phyloP scores from a whole-genome alignment of 2,329 filamentous ascomycete species.

The Alternaria dauci region DNA sequence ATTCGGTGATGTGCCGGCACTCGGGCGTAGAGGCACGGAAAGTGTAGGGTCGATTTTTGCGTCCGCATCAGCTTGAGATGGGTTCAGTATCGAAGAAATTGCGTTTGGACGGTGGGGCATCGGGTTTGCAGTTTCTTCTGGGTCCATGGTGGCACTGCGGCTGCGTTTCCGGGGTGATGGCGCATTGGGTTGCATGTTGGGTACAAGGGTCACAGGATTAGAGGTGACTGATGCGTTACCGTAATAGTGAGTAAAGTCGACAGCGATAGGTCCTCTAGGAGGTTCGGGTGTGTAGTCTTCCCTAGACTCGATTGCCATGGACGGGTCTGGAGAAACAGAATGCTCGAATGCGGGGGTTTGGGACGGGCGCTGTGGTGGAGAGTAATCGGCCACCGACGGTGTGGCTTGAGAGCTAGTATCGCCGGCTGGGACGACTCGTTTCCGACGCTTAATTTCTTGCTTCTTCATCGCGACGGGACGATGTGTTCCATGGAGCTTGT shows the following conservation, averaged over 20 bases:
- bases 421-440: slow-evolving; percentile 87
- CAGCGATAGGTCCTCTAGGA: slow-evolving; percentile 41
- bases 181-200: slow-evolving; percentile 26
- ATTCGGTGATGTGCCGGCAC: slow-evolving; percentile 32
- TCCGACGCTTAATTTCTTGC: slow-evolving; percentile 92
- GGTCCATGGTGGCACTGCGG: slow-evolving; percentile 45
- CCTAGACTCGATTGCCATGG: slow-evolving; percentile 38
- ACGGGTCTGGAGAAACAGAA: slow-evolving; percentile 48
- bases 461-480: slow-evolving; percentile 99
- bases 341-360: slow-evolving; percentile 43
- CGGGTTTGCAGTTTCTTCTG: slow-evolving; percentile 36
- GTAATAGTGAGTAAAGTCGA: slow-evolving; percentile 51
- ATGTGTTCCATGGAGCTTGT: slow-evolving; percentile 93
- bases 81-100: slow-evolving; percentile 48
- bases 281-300: slow-evolving; percentile 40
- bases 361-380: slow-evolving; percentile 38
- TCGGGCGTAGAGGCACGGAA: slow-evolving; percentile 30
- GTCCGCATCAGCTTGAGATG: slow-evolving; percentile 31
- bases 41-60: slow-evolving; percentile 46
- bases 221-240: slow-evolving; percentile 26
- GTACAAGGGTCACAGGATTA: slow-evolving; percentile 23
- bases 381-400: slow-evolving; percentile 42
- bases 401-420: slow-evolving; percentile 50
- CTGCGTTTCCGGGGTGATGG: slow-evolving; percentile 48
- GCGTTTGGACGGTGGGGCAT: slow-evolving; percentile 44